Percentiles rank a stretch among this genome's conserved stretches.
Conservation (phyloP, 352 stramenopile species). For the Blastocystis sp. region DNA sequence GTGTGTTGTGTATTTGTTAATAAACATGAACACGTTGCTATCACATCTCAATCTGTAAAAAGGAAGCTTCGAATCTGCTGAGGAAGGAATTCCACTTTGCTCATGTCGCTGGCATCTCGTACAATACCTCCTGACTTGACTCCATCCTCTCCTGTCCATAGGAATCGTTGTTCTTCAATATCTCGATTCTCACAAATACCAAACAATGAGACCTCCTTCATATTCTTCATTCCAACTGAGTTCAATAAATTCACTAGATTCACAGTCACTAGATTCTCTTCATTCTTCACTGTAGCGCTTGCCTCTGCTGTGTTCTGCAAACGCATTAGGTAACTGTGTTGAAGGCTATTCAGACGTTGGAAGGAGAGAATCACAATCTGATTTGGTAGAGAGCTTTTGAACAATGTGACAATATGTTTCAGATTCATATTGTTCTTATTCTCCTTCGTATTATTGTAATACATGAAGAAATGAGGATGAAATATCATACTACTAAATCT, state of each 20-base stretch:
- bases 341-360: neutral
- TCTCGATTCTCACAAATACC: neutral
- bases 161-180: neutral
- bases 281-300: neutral
- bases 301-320: constrained; percentile 33
- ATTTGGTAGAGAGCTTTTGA: neutral
- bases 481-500: neutral
- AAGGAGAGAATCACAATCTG: constrained; percentile 7
- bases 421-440: constrained; percentile 58
- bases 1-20: constrained; percentile 9
- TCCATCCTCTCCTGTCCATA: constrained; percentile 28
- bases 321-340: neutral
- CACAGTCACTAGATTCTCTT: neutral
- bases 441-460: constrained; percentile 61
- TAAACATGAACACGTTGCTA: neutral
- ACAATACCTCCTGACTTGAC: neutral
- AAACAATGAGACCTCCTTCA: constrained; percentile 30
- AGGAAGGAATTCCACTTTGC: neutral
- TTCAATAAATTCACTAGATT: neutral
- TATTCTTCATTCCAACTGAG: neutral
- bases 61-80: constrained; percentile 26
- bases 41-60: neutral
- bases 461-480: constrained; percentile 14
- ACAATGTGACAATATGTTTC: neutral
- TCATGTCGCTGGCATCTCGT: neutral